Conservation (phyloP, 148 eudicot genomes). For the Chenopodium formosanum region DNA sequence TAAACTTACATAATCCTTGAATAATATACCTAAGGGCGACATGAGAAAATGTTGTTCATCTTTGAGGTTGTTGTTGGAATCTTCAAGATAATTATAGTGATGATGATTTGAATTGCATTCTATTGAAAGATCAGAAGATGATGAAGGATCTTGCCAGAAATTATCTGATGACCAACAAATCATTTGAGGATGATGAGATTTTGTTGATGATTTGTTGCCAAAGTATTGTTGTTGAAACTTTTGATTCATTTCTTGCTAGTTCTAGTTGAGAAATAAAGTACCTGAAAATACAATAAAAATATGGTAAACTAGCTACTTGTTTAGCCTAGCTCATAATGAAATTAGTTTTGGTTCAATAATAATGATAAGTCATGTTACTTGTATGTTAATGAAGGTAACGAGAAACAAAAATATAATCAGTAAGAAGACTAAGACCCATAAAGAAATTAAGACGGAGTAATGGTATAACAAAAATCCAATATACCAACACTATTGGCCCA, state of each 20-base stretch:
- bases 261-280: neutral
- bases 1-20: conserved; percentile 16
- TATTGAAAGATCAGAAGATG: conserved; percentile 21
- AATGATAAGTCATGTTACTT: too few relatives aligned
- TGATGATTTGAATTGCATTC: conserved; percentile 9
- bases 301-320: neutral
- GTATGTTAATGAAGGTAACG: too few relatives aligned
- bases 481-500: too few relatives aligned
- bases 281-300: neutral
- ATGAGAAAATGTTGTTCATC: conserved; percentile 6
- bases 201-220: conserved; percentile 17
- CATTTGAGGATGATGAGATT: neutral
- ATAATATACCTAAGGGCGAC: conserved; percentile 18
- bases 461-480: too few relatives aligned
- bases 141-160: conserved; percentile 18
- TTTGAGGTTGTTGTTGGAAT: neutral
- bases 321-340: too few relatives aligned
- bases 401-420: too few relatives aligned
- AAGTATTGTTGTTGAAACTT: conserved; percentile 14
- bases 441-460: too few relatives aligned
- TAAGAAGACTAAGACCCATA: too few relatives aligned
- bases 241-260: conserved; percentile 20
- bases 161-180: conserved; percentile 17
- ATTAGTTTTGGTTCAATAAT: too few relatives aligned
- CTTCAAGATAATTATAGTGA: conserved; percentile 4